Evolutionary conservation across 208 protist species (phyloP), one percentile per base, ranked within the genome.

Genomic region (Trypanosoma vivax): DNA sequence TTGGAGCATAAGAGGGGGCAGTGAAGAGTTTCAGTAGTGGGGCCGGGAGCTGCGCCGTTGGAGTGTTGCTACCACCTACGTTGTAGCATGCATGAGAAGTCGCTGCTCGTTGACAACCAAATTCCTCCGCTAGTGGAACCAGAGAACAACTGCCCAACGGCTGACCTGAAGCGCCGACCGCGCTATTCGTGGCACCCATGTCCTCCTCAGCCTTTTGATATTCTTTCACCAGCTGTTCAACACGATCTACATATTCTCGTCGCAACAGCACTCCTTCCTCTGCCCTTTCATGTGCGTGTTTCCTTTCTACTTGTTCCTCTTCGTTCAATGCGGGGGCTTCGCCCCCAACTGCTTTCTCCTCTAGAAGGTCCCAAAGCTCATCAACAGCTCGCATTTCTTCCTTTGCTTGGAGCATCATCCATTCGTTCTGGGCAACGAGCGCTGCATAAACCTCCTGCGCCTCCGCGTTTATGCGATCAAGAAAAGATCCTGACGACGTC

Each of bases 401-500:
- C 14, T 78, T 50, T 19, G 66, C 56, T 39, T 79, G 58, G 37
- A 19, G 27, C 30, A 61, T 37, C 71, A 86, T 67, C 7, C 25
- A 41, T 9, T 23, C 31, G 51, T 86, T 86, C 28, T 77, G 64
- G 11, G 62, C 60, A 14, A 60, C 38, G 28, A 86, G 73, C 23
- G 59, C 45, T 23, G 31, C 50, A 10, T 77, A 31, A 43, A 82
- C 69, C 3, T 43, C 48, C 3, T 60, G 65, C 11, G 74, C 67
- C 45, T 86, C 79, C 0, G 43, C 38, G 31, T 76, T 65, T 18
- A 86, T 76, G 31, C 79, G 73, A 6, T 35, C 34, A 24, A 79
- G 46, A 74, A 68, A 24, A 86, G 58, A 23, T 86, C 74, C 53
- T 86, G 79, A 6, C 77, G 73, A 14, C 69, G 70, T 49, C 79